Evolutionary conservation across 495 filamentous ascomycete genomes (phyloP), one percentile per base, ranked within the genome.

Genomic region (Penicillium pulvis): DNA sequence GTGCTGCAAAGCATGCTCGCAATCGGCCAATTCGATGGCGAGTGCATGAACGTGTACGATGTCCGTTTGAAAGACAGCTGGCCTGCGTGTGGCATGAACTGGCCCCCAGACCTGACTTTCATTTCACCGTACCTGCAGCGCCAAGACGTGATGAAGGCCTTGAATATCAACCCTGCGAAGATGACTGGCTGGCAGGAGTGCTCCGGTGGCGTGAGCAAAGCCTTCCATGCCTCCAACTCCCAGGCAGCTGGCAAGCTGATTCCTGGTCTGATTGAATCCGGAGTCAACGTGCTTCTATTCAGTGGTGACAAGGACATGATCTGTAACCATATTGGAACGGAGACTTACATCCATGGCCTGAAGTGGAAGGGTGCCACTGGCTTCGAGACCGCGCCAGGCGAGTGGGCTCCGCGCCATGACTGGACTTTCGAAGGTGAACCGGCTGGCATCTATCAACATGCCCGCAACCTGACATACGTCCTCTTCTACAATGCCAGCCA

Each of bases 281-380:
- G 90, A 43, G 71, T 98, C 20, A 87, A 87, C 16, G 79, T 94
- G 19, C 68, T 96, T 2, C 85, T 98, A 23, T 98, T 98, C 79
- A 96, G 91, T 19, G 94, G 94, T 56, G 90, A 94, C 60, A 83
- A 93, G 65, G 94, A 98, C 68, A 75, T 97, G 10, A 98, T 98
- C 60, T 98, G 94, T 80, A 98, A 98, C 70, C 92, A 98, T 70
- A 78, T 98, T 17, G 94, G 94, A 48, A 98, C 94, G 2, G 94
- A 98, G 68, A 83, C 88, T 28, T 70, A 97, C 47, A 97, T 98
- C 69, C 85, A 89, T 71, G 92, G 91, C 73, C 88, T 98, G 85
- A 77, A 89, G 62, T 98, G 92, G 90, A 92, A 90, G 66, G 91
- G 88, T 35, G 93, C 87, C 19, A 91, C 85, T 46, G 94, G 94